Conservation (phyloP, 805 yeast genomes). For the Wickerhamiella nectarea region DNA sequence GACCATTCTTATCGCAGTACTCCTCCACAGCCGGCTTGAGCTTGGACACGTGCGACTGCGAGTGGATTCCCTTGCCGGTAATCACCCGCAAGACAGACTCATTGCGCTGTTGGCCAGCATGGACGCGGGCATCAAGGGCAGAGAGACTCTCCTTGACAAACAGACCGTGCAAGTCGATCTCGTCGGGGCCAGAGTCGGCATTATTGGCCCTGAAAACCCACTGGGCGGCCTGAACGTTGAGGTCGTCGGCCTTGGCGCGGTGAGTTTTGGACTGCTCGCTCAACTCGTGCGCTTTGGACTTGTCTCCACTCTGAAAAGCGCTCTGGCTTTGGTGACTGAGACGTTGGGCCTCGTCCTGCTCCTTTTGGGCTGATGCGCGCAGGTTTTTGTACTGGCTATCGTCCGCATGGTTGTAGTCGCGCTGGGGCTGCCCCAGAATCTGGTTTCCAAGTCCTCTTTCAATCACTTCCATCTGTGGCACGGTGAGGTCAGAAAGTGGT, state of each 20-base stretch:
- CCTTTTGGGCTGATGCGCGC: conserved; percentile 55
- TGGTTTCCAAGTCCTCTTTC: conserved; percentile 5
- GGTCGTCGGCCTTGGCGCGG: conserved; percentile 46
- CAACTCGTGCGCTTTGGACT: conserved; percentile 53
- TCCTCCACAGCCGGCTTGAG: conserved; percentile 79
- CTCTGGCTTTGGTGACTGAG: conserved; percentile 55
- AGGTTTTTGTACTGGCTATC: conserved; percentile 40
- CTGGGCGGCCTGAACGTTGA: conserved; percentile 65
- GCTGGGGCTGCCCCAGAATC: conserved; percentile 4
- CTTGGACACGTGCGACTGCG: conserved; percentile 69
- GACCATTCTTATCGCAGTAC: conserved; percentile 51
- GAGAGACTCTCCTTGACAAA: conserved; percentile 79
- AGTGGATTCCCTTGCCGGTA: conserved; percentile 88
- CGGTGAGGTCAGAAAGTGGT: neutral
- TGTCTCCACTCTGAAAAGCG: conserved; percentile 67
- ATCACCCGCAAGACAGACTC: conserved; percentile 63
- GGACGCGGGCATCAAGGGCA: conserved; percentile 59
- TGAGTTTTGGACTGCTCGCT: conserved; percentile 56
- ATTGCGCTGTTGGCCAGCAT: conserved; percentile 37
- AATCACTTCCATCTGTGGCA: neutral
- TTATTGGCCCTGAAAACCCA: conserved; percentile 62
- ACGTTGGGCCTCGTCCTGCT: conserved; percentile 41
- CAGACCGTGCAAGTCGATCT: conserved; percentile 86
- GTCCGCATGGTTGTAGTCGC: conserved; percentile 13
- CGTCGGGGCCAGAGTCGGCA: conserved; percentile 70